Evolutionary conservation across 768 basidiomycete species (phyloP).

Genomic region (Leccinum pellstonianum): DNA sequence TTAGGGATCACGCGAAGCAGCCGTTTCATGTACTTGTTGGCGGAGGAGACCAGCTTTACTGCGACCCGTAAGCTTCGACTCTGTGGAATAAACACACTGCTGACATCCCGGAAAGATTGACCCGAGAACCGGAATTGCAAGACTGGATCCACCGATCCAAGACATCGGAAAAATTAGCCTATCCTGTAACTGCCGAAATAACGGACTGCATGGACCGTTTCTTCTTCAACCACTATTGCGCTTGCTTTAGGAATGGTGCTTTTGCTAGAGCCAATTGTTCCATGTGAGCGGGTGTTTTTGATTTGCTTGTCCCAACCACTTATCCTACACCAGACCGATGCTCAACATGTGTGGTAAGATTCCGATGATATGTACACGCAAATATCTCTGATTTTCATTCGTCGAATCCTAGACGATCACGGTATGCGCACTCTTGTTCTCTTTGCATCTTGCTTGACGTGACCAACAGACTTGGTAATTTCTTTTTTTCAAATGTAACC

Average conservation of each 20-base stretch:
- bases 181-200: slow-evolving; percentile 70
- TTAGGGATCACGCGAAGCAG: slow-evolving; percentile 70
- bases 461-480: slow-evolving; percentile 45
- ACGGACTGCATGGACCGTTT: slow-evolving; percentile 76
- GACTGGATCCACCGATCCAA: slow-evolving; percentile 73
- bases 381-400: background rate
- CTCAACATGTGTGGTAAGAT: slow-evolving; percentile 77
- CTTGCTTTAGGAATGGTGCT: slow-evolving; percentile 80
- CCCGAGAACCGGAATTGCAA: slow-evolving; percentile 85
- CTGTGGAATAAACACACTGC: background rate
- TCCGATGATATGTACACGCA: background rate
- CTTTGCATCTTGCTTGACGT: slow-evolving; percentile 10
- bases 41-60: slow-evolving; percentile 92
- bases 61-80: slow-evolving; percentile 56
- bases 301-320: background rate
- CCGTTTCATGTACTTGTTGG: slow-evolving; percentile 94
- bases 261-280: slow-evolving; percentile 89
- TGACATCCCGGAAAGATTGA: slow-evolving; percentile 47
- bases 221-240: slow-evolving; percentile 90
- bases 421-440: slow-evolving; percentile 43
- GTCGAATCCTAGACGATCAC: slow-evolving; percentile 62
- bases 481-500: background rate
- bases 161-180: slow-evolving; percentile 54
- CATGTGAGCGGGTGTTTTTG: slow-evolving; percentile 54
- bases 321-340: slow-evolving; percentile 63